Percentiles rank a stretch among this genome's conserved stretches.
Evolutionary conservation across 1,284 basidiomycete species (phyloP).

Genomic region (Cutaneotrichosporon cutaneum): DNA sequence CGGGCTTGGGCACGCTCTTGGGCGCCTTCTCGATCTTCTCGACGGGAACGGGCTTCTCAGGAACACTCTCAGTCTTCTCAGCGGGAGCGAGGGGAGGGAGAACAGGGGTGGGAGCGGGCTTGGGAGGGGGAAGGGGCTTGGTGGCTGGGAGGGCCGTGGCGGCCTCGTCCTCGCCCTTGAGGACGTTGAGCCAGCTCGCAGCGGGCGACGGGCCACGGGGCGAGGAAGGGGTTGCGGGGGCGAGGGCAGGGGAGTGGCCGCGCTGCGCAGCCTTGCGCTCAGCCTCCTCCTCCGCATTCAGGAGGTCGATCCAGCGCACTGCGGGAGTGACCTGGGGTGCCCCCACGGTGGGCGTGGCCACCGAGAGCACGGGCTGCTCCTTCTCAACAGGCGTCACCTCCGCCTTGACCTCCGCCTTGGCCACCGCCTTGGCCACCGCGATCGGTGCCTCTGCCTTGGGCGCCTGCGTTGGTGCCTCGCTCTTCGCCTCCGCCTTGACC

Average conservation of each 20-base stretch:
- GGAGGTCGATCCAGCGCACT: constrained; percentile 4
- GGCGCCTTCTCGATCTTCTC: constrained; percentile 4
- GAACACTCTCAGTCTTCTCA: background rate
- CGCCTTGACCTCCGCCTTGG: too few species aligned
- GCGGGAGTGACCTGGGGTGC: background rate
- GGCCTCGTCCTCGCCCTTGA: background rate
- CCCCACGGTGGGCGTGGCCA: background rate
- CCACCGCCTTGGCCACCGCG: too few species aligned
- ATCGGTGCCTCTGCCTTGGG: background rate
- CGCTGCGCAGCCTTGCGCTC: background rate
- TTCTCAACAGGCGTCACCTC: too few species aligned
- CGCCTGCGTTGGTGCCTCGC: background rate
- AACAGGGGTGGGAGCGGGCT: constrained; percentile 1
- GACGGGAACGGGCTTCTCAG: background rate
- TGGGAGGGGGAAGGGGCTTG: background rate
- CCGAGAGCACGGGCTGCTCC: background rate
- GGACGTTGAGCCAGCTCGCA: background rate
- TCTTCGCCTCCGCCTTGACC: background rate
- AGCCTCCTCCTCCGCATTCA: constrained; percentile 1
- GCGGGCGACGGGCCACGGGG: background rate
- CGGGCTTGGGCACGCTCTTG: constrained; percentile 2
- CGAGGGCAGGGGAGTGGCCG: background rate
- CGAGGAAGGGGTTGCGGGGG: background rate
- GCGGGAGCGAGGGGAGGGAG: background rate
- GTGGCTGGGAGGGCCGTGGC: background rate